A percentile compares a stretch with the other conserved stretches of the same genome.
These are phyloP conservation scores for Mortierella alpina DNA, from an alignment of 192 early-diverging fungal species.

Conservation along the genomic window DNA sequence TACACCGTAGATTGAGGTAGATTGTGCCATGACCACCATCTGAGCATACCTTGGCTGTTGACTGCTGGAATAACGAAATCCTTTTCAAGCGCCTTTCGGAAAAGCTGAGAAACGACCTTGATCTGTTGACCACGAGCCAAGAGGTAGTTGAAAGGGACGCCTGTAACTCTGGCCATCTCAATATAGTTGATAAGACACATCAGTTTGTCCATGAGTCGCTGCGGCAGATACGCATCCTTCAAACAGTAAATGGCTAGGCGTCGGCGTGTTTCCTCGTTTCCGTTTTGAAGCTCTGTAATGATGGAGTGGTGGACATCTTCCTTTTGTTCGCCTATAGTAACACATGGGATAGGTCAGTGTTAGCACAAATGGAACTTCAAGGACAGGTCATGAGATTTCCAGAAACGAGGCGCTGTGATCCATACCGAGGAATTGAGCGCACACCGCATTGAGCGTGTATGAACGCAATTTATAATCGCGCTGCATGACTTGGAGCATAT, in stretches of 20 bases:
- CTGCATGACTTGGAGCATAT: constrained; percentile 94
- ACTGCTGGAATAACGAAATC: constrained; percentile 91
- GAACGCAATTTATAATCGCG: constrained; percentile 96
- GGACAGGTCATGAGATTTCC: too few species aligned
- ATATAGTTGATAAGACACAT: constrained; percentile 97
- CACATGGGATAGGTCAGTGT: neutral
- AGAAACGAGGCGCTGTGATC: neutral
- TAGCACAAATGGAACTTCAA: too few species aligned
- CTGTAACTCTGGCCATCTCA: constrained; percentile 99
- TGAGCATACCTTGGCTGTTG: constrained; percentile 72
- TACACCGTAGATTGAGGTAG: neutral
- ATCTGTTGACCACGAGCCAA: constrained; percentile 96
- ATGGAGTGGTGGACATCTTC: constrained; percentile 99
- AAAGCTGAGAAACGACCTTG: constrained; percentile 98
- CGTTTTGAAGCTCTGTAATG: constrained; percentile 97
- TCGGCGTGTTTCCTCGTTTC: constrained; percentile 92
- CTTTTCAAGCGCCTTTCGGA: constrained; percentile 83
- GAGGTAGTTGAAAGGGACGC: constrained; percentile 94
- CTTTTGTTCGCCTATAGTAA: constrained; percentile 87
- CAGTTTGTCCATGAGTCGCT: constrained; percentile 94
- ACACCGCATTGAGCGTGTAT: constrained; percentile 96
- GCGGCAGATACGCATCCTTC: constrained; percentile 96
- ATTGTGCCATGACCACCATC: neutral
- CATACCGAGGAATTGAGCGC: constrained; percentile 90
- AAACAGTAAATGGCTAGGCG: constrained; percentile 97